Evolutionary conservation across 768 basidiomycete species (phyloP), one percentile per base, ranked within the genome.

Genomic region (Naematelia aurantialba): DNA sequence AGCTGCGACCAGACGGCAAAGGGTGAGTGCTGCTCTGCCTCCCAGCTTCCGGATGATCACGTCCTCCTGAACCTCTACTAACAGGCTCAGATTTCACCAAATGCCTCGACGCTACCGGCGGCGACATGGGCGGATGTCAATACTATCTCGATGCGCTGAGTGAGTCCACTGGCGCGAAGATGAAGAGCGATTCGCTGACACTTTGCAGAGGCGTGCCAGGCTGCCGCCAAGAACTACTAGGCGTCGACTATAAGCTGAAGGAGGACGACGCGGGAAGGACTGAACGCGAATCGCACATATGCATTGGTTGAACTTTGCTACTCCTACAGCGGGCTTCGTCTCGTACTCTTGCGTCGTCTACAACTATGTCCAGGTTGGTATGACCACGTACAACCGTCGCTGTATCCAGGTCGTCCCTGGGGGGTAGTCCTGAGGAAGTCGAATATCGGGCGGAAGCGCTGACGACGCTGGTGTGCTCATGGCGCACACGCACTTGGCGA

Each of bases 141-240:
- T 77, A 77, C 66, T 77, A 77, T 67, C 74, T 77, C 46, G 69
- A 74, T 54, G 72, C 72, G 11, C 60, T 74, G 17, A 74, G 72
- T 73, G 47, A 63, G 71, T 68, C 2, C 17, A 21, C 17, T 22
- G 46, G 8, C 8, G n/a, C 5, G 10, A 19, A 21, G n/a, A 8
- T 19, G 5, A 5, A 17, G 42, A 48, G 19, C 39, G 11, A 19
- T 19, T 12, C 30, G 42, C 60, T 70, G 57, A 73, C 55, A 31
- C 1, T 4, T 57, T 17, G 31, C 52, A 73, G 71, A 77, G 69
- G 76, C 76, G 46, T 77, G 76, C 59, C 76, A 77, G 62, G 72
- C 74, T 44, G 76, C 76, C 55, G 76, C 76, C 52, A 69, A 69
- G 63, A 72, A 65, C 52, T 77, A 77, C 68, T 77, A 75, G 63